These are phyloP conservation scores for Malus fusca DNA, from an alignment of 306 rosid species.

Conservation along the genomic window DNA sequence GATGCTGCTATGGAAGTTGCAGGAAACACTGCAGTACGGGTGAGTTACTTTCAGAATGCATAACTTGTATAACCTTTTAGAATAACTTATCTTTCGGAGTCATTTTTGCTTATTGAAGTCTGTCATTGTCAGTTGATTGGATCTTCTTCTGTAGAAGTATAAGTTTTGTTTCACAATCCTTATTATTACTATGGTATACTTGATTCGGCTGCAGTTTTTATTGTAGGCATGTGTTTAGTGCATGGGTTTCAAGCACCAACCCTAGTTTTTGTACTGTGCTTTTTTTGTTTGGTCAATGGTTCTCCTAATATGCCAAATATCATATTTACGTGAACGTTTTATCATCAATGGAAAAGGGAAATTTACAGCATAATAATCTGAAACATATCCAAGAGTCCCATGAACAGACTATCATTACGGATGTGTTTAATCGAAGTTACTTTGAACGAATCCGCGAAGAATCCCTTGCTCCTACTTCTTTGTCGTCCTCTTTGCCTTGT, in stretches of 20 bases:
- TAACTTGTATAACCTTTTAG: neutral
- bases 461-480: neutral
- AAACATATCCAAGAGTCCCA: neutral
- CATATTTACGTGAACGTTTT: neutral
- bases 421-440: neutral
- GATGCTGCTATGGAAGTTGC: constrained; percentile 98
- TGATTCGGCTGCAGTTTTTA: neutral
- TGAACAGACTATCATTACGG: neutral
- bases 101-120: neutral
- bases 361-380: neutral
- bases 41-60: constrained; percentile 30
- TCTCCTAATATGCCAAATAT: neutral
- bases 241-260: neutral
- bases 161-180: neutral
- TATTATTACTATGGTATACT: neutral
- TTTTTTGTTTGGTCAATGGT: no score
- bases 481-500: neutral
- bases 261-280: neutral
- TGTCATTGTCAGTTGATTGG: neutral
- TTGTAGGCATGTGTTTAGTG: neutral
- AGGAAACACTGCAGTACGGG: constrained; percentile 82
- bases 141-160: neutral
- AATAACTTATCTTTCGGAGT: neutral
- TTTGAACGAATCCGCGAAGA: no score
- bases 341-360: neutral